Evolutionary conservation across 768 basidiomycete species (phyloP).

Genomic region (Phylloporus arenicola): DNA sequence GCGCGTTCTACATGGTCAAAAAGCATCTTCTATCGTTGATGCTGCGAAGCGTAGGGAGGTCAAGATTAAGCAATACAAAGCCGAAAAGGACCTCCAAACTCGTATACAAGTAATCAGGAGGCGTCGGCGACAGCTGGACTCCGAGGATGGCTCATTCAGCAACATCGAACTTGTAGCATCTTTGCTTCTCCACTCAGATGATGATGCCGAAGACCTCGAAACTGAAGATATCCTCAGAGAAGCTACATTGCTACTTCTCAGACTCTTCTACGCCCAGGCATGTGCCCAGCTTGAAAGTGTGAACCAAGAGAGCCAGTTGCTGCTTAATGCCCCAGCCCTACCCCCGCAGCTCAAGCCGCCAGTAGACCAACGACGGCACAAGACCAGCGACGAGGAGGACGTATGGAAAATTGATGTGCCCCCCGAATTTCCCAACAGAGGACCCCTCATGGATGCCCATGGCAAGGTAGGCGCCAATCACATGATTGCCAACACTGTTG

Average conservation of each 20-base stretch:
- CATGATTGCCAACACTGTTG: background rate
- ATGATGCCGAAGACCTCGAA: constrained; percentile 49
- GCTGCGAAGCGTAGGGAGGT: constrained; percentile 69
- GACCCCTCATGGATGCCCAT: constrained; percentile 63
- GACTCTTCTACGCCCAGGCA: constrained; percentile 66
- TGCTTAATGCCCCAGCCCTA: constrained; percentile 47
- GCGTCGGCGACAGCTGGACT: constrained; percentile 41
- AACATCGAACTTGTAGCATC: constrained; percentile 63
- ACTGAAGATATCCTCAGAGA: constrained; percentile 65
- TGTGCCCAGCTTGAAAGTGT: constrained; percentile 61
- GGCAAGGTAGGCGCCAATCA: constrained; percentile 56
- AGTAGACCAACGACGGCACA: constrained; percentile 36
- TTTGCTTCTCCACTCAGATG: constrained; percentile 42
- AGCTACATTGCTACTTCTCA: constrained; percentile 62
- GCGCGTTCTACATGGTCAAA: constrained; percentile 47
- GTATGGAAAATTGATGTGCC: constrained; percentile 73
- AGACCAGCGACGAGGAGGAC: constrained; percentile 42
- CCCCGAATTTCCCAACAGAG: constrained; percentile 41
- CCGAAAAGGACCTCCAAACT: constrained; percentile 72
- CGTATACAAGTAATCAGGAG: constrained; percentile 61
- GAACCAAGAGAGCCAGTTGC: constrained; percentile 66
- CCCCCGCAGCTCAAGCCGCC: constrained; percentile 28
- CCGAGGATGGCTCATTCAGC: constrained; percentile 32
- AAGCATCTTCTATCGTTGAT: constrained; percentile 49
- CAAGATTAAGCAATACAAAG: constrained; percentile 88